Evolutionary conservation across 352 stramenopile species (phyloP).

Genomic region (Phytopythium cucurbitacearum): DNA sequence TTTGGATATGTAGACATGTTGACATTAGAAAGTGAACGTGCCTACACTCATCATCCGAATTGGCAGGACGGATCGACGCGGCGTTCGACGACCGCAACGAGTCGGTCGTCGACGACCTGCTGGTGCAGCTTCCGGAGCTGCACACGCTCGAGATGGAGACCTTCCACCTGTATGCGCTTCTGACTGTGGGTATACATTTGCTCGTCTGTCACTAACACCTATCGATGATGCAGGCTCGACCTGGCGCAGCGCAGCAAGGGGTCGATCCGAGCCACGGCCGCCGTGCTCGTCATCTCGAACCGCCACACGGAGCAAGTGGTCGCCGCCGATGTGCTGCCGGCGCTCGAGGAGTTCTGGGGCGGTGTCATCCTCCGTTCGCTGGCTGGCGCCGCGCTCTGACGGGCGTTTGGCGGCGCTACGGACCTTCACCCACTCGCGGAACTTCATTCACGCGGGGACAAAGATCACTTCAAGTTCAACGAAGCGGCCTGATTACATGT

Average conservation of each 20-base stretch:
- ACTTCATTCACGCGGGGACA: too few species aligned
- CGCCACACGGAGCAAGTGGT: conserved; percentile 34
- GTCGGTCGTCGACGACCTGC: conserved; percentile 29
- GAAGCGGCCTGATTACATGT: too few species aligned
- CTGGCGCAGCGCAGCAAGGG: conserved; percentile 38
- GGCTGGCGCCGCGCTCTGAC: conserved; percentile 9
- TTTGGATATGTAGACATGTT: not conserved
- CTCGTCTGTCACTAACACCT: not conserved
- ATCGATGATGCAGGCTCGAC: conserved; percentile 21
- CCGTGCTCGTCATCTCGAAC: conserved; percentile 40
- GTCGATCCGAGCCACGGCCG: conserved; percentile 30
- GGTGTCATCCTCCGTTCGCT: conserved; percentile 28
- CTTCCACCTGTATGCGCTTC: conserved; percentile 45
- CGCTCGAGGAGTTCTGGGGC: conserved; percentile 33
- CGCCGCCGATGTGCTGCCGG: conserved; percentile 19
- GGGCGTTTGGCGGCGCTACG: not conserved
- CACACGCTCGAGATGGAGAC: conserved; percentile 71
- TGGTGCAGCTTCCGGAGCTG: conserved; percentile 20
- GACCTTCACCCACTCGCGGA: not conserved
- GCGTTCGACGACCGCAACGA: conserved; percentile 68
- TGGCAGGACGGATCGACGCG: conserved; percentile 27
- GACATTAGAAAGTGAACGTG: not conserved
- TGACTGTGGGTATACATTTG: not conserved
- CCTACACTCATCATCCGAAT: not conserved
- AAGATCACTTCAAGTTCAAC: too few species aligned